These are phyloP conservation scores for Gossypium sturtianum DNA, from an alignment of 345 rosid species.

Conservation along the genomic window DNA sequence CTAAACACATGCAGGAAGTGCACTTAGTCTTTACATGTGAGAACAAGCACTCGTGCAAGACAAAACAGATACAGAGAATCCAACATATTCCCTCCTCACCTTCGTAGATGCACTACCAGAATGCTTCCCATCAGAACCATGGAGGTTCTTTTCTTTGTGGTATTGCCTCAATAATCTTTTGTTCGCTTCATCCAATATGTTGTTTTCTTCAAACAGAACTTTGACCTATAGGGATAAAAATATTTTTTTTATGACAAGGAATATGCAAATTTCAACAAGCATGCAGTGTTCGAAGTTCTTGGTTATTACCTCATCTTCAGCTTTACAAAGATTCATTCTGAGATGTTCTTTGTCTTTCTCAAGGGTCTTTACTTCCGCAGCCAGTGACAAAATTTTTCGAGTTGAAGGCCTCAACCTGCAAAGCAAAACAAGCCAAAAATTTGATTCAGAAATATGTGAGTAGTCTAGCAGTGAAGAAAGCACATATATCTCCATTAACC, in stretches of 20 bases:
- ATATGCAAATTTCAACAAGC: not conserved
- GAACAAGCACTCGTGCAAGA: not conserved
- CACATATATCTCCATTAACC: not conserved
- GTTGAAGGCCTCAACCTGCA: conserved; percentile 51
- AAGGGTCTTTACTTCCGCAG: conserved; percentile 29
- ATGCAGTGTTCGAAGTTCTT: not conserved
- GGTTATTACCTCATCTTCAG: conserved; percentile 62
- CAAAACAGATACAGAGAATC: not conserved
- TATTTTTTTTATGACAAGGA: not conserved
- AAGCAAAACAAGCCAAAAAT: conserved; percentile 6
- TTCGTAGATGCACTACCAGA: conserved; percentile 38
- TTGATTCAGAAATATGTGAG: not conserved
- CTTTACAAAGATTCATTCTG: conserved; percentile 49
- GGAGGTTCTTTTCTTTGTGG: conserved; percentile 26
- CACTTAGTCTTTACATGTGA: not conserved
- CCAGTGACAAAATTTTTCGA: conserved; percentile 35
- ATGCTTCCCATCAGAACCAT: conserved; percentile 47
- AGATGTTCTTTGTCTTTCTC: conserved; percentile 40
- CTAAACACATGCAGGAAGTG: not conserved
- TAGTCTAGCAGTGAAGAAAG: not conserved
- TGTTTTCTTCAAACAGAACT: conserved; percentile 47
- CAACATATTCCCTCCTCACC: conserved; percentile 29
- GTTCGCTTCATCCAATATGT: conserved; percentile 41
- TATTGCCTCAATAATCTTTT: conserved; percentile 35
- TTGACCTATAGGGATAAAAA: conserved; percentile 30